Base-by-base conservation (phyloP, 2,329 filamentous ascomycete genomes). In the Cercospora citrullina region DNA sequence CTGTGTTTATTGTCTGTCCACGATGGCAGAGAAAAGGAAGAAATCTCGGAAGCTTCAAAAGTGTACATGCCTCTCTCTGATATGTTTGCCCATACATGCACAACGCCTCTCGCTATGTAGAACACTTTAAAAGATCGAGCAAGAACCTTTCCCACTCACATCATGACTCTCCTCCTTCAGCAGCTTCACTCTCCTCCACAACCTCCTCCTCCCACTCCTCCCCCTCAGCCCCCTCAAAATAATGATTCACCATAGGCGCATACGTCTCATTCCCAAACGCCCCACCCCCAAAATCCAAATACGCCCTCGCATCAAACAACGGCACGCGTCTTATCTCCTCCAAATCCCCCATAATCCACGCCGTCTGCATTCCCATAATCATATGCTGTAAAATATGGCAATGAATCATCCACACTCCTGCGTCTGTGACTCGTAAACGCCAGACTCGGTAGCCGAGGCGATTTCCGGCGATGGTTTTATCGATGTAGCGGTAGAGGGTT, bases 361-460 rank as follows among this genome's bases (percentile, higher is more conserved):
- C 81, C 0, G 77, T 80, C 70, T 83, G 80, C 82, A 83, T 83
- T 0, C 80, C 85, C 85, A 88, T 87, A 18, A 86, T 77, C 82
- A 87, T 86, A 74, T 89, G 87, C 64, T 84, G 83, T 60, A 86
- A 70, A 16, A 85, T 83, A 74, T 89, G 87, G 69, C 87, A 89
- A 75, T 89, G 87, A 69, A 89, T 79, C 85, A 89, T 85, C 86
- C 86, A 89, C 3, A 86, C 71, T 4, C 85, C 87, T 0, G 84
- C 76, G 65, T 84, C 77, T 8, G 77, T 79, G 0, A 88, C 83
- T 3, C 85, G 79, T 0, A 89, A 76, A 9, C 88, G 80, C 88
- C 87, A 90, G 0, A 82, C 87, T 21, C 87, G 79, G 88, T 88
- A 90, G 0, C 87, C 87, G 0, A 82, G 79, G 1, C 80, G 81